Percentiles rank a stretch among this genome's conserved stretches.
phyloP scores from a whole-genome alignment of 2,329 filamentous ascomycete species.

The Nemania abortiva region DNA sequence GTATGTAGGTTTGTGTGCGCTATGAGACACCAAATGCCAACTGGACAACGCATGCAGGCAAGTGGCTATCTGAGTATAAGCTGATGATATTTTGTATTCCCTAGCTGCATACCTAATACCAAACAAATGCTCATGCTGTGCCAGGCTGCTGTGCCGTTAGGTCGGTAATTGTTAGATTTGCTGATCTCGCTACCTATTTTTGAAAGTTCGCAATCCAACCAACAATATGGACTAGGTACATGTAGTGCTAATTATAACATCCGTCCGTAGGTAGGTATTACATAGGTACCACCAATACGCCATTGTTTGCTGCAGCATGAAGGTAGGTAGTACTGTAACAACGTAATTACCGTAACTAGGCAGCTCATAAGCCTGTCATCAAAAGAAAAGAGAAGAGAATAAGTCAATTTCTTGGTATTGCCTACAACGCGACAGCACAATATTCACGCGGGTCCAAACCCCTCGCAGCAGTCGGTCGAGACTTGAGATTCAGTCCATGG shows the following conservation, averaged over 20 bases:
- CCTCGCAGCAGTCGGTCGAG: background rate
- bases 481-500: constrained; percentile 4
- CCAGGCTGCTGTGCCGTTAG: background rate
- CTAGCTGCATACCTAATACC: too few relatives aligned
- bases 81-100: background rate
- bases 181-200: constrained; percentile 4
- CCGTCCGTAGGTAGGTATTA: background rate
- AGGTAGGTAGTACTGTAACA: too few relatives aligned
- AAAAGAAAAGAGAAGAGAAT: background rate
- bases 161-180: background rate
- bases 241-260: constrained; percentile 17
- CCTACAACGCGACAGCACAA: too few relatives aligned
- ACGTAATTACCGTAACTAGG: background rate
- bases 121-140: background rate
- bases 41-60: background rate
- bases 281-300: background rate
- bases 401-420: background rate
- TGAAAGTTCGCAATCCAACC: background rate
- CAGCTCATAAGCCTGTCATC: background rate
- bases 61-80: background rate
- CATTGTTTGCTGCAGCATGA: too few relatives aligned
- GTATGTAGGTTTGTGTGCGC: background rate
- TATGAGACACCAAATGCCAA: background rate
- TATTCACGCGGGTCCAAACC: too few relatives aligned
- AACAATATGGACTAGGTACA: background rate